These are phyloP conservation scores for Citrullus colocynthis DNA, from an alignment of 306 rosid genomes.

Conservation along the genomic window DNA sequence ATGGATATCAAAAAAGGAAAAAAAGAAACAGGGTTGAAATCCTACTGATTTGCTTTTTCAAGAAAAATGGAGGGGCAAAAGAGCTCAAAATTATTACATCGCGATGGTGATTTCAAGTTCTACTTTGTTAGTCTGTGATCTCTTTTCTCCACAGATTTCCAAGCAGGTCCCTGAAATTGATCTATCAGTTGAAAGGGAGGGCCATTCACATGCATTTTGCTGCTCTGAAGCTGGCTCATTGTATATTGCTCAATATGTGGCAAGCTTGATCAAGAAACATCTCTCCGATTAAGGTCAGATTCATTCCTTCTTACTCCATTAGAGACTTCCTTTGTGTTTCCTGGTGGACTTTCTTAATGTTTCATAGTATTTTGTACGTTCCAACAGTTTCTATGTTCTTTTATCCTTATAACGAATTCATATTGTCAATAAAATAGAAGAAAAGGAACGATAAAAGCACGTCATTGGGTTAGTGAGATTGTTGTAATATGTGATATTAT, in stretches of 20 bases:
- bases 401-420: background rate
- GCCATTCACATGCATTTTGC: constrained; percentile 58
- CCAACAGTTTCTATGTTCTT: background rate
- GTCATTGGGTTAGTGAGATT: background rate
- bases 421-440: background rate
- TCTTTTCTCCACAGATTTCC: constrained; percentile 35
- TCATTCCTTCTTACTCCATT: constrained; percentile 4
- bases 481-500: background rate
- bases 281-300: constrained; percentile 17
- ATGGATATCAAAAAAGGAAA: no score
- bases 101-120: background rate
- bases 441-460: background rate
- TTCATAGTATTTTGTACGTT: background rate
- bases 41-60: background rate
- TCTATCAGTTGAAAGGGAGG: constrained; percentile 50
- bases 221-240: constrained; percentile 73
- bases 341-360: background rate
- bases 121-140: background rate
- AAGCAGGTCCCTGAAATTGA: constrained; percentile 54
- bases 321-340: background rate
- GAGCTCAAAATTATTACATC: background rate
- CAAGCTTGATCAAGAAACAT: constrained; percentile 47
- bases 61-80: background rate
- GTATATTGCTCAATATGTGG: constrained; percentile 75
- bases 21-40: background rate